Evolutionary conservation across 331 rosid genomes (phyloP).

Genomic region (Malus hybrid): DNA sequence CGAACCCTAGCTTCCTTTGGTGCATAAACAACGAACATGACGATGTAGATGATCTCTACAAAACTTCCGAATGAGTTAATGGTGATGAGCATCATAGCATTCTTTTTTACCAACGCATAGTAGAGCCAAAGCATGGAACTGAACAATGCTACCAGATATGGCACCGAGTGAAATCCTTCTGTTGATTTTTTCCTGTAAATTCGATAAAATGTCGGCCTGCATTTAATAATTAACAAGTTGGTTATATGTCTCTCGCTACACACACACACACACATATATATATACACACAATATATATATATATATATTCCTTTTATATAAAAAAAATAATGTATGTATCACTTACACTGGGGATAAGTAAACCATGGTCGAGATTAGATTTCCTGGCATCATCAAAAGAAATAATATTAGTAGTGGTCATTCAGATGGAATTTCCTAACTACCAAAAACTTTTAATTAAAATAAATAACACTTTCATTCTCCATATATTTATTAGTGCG

Average conservation of each 20-base stretch:
- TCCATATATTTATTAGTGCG: too few relatives aligned
- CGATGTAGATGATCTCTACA: conserved; percentile 48
- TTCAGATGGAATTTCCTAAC: background rate
- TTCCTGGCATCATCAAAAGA: conserved; percentile 37
- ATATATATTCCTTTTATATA: background rate
- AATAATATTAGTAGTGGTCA: background rate
- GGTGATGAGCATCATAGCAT: conserved; percentile 64
- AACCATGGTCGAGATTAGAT: conserved; percentile 68
- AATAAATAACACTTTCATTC: background rate
- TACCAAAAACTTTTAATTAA: background rate
- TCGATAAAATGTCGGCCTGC: conserved; percentile 69
- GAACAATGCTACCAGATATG: conserved; percentile 71
- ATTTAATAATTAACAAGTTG: background rate
- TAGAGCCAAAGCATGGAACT: conserved; percentile 75
- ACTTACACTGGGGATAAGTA: conserved; percentile 85
- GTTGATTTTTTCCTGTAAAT: conserved; percentile 72
- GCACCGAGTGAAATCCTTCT: conserved; percentile 68
- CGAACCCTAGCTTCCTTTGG: conserved; percentile 40
- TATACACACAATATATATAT: too few relatives aligned
- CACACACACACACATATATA: too few relatives aligned
- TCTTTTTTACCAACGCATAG: conserved; percentile 53
- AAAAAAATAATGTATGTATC: background rate
- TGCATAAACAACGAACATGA: conserved; percentile 53
- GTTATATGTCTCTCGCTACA: background rate
- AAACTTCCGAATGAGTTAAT: conserved; percentile 70